phyloP scores from a whole-genome alignment of 2,329 filamentous ascomycete genomes.

The Trichoderma semiorbis region DNA sequence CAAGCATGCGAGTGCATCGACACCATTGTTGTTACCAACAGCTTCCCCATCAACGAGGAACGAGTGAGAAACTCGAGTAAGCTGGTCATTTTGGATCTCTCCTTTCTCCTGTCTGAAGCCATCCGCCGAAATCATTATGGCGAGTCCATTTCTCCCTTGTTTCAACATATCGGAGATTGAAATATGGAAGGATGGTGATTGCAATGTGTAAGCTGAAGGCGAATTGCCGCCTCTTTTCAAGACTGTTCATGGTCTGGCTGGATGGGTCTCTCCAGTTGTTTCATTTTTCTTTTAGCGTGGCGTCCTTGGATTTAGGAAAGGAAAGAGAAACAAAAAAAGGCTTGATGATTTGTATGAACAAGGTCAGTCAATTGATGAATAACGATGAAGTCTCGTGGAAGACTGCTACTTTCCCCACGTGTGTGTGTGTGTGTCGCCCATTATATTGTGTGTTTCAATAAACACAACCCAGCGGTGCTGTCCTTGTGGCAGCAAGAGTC shows the following conservation, averaged over 20 bases:
- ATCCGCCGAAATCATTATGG: slow-evolving; percentile 96
- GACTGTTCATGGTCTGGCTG: slow-evolving; percentile 4
- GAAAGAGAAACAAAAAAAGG: slow-evolving; percentile 1
- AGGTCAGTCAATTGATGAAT: slow-evolving; percentile 25
- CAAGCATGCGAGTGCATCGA: slow-evolving; percentile 92
- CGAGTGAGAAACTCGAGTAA: slow-evolving; percentile 71
- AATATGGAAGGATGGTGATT: background rate
- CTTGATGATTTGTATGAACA: slow-evolving; percentile 12
- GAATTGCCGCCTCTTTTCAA: background rate
- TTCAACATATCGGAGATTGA: slow-evolving; percentile 62
- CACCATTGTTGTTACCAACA: slow-evolving; percentile 92
- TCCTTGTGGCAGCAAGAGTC: slow-evolving; percentile 69
- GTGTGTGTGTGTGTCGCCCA: background rate
- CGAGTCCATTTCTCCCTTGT: slow-evolving; percentile 70
- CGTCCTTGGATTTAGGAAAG: slow-evolving; percentile 27
- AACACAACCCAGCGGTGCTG: slow-evolving; percentile 64
- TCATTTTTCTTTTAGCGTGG: slow-evolving; percentile 33
- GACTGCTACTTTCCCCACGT: background rate
- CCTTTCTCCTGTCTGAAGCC: slow-evolving; percentile 81
- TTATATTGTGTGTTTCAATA: background rate
- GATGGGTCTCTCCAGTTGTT: slow-evolving; percentile 18
- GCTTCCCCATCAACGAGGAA: slow-evolving; percentile 82
- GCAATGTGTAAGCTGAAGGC: background rate
- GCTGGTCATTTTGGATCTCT: slow-evolving; percentile 84
- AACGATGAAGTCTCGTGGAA: slow-evolving; percentile 1